Conservation (phyloP, 176 grass and related monocot species). For the Hyparrhenia diplandra region DNA sequence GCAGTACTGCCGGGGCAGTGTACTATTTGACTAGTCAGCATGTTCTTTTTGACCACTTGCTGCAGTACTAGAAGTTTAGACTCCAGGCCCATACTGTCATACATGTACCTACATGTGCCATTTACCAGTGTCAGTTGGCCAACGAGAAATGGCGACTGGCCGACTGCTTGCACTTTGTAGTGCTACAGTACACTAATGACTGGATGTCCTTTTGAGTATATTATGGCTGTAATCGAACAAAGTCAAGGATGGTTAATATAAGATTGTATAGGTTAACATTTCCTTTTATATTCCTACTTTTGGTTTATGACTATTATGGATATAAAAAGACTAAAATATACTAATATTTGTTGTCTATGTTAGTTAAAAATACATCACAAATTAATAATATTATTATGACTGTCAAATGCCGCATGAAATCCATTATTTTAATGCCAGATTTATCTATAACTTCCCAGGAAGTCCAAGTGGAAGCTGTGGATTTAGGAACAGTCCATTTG, state of each 20-base stretch:
- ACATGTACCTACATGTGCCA: constrained; percentile 27
- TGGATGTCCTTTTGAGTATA: constrained; percentile 3
- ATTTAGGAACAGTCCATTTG: constrained; percentile 22
- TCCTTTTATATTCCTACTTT: background rate
- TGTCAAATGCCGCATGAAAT: background rate
- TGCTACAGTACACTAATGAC: background rate
- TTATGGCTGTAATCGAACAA: background rate
- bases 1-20: background rate
- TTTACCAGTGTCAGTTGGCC: constrained; percentile 12
- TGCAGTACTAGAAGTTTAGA: background rate
- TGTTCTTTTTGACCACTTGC: constrained; percentile 34
- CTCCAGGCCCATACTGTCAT: too few species aligned
- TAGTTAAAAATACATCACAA: background rate
- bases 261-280: background rate
- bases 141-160: background rate
- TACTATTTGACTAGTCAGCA: constrained; percentile 7
- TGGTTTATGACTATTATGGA: background rate
- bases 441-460: constrained; percentile 28
- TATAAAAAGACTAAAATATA: background rate
- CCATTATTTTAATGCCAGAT: constrained; percentile 13
- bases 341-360: background rate
- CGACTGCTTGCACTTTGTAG: background rate
- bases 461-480: constrained; percentile 32
- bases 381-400: constrained; percentile 5
- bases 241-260: background rate